These are phyloP conservation scores for Esteya vermicola DNA, from an alignment of 2,329 filamentous ascomycete genomes.

Conservation along the genomic window DNA sequence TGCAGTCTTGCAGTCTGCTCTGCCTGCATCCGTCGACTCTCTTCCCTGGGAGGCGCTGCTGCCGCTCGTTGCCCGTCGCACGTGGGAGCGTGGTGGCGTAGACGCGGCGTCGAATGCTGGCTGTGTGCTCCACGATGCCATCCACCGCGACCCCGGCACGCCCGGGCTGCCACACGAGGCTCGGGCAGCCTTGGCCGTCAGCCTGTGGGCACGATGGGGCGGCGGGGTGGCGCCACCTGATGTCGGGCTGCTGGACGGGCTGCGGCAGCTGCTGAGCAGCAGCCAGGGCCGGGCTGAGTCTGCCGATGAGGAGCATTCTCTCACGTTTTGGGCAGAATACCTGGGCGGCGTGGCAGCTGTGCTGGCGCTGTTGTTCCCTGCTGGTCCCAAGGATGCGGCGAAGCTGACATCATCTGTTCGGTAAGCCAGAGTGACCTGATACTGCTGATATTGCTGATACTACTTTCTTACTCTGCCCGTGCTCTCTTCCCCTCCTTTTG, in stretches of 20 bases:
- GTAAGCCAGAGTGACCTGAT: constrained; percentile 20
- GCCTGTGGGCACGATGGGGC: constrained; percentile 62
- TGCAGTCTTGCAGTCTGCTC: constrained; percentile 25
- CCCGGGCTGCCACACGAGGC: constrained; percentile 63
- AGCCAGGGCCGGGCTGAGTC: not conserved
- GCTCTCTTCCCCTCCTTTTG: no score
- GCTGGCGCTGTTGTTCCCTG: constrained; percentile 27
- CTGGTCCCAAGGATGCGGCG: constrained; percentile 21
- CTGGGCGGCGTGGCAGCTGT: constrained; percentile 32
- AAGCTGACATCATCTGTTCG: constrained; percentile 22
- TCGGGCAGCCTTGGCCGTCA: constrained; percentile 56
- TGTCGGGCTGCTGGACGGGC: constrained; percentile 23
- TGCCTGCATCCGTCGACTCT: constrained; percentile 19
- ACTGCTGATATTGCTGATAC: no score
- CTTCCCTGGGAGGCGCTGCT: not conserved
- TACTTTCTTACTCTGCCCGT: no score
- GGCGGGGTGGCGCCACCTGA: constrained; percentile 40
- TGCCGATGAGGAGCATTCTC: constrained; percentile 12
- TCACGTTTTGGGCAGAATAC: constrained; percentile 39
- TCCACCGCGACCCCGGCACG: constrained; percentile 50
- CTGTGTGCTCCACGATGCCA: constrained; percentile 57
- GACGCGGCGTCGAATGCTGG: constrained; percentile 43
- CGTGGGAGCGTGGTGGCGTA: constrained; percentile 36
- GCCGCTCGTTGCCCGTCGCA: constrained; percentile 30
- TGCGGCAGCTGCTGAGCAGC: constrained; percentile 24